Base-by-base conservation (phyloP, 78 protist species). In the Protostelium mycophagum region DNA sequence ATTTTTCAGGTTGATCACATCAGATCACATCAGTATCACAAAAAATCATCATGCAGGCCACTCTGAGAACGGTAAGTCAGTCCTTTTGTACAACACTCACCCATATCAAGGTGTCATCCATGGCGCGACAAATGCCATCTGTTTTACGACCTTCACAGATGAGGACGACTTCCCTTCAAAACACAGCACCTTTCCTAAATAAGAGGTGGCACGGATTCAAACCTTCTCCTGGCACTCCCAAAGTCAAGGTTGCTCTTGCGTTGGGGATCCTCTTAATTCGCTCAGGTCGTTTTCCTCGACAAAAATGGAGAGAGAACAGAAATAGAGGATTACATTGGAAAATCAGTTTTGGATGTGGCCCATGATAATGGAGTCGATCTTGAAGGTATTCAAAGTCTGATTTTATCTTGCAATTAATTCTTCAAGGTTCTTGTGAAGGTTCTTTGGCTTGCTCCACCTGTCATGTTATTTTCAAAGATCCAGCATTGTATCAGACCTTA, bases 371-470 rank as follows among this genome's bases (percentile, higher is more conserved):
- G 90, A 38, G 89, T 97, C 10, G 96, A 95, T 28, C 90, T 97
- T 1, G 98, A 97, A 84, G 98, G 96, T 5, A 0, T 63, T 85
- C n/a, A 25, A 85, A 25, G 5, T 5, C 5, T 85, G 35, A 85
- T 25, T 85, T 16, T 23, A 16, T 35, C 16, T 5, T 16, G 16
- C 86, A 37, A 5, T 23, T 16, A 85, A 5, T 25, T 36, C 16
- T 37, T 0, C 37, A 5, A 83, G 93, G 97, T 1, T 98, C 99
- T 28, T 96, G 99, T 63, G 98, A 97, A 89, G 97, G 96, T 25
- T 96, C 98, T 28, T 90, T 96, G 23, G 99, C 99, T 25, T 97
- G 99, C 88, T 97, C 99, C 25, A 97, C 99, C 28, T 97, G 99
- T 87, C 99, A 97, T 73, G 95, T 95, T n/a, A 51, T 51, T 16